Evolutionary conservation across 73 alveolate species (phyloP).

Genomic region (Uronychia binucleata): DNA sequence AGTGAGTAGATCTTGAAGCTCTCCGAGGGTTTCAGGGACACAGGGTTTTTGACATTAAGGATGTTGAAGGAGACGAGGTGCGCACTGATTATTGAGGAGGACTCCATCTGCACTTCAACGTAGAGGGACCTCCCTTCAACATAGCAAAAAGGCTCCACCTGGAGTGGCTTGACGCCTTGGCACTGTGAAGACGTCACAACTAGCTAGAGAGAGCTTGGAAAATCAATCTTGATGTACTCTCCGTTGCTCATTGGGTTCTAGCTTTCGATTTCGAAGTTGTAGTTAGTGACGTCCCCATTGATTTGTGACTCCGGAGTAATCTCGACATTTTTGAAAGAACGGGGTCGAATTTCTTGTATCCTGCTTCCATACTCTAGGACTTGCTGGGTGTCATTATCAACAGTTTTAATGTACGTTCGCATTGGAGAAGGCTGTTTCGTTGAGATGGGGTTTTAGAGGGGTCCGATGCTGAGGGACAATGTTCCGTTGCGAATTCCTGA

Average conservation of each 20-base stretch:
- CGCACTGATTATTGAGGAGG: neutral
- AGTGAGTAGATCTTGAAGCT: neutral
- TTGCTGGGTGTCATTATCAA: neutral
- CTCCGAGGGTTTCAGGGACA: neutral
- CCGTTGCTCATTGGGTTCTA: neutral
- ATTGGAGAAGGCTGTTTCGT: neutral
- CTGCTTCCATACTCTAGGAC: neutral
- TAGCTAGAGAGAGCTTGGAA: neutral
- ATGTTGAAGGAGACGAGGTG: neutral
- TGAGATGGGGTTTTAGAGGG: neutral
- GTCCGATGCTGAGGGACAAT: neutral
- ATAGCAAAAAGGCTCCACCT: neutral
- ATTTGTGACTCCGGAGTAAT: neutral
- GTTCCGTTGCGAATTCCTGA: neutral
- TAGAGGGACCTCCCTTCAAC: neutral
- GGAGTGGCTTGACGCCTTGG: neutral
- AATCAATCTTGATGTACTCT: neutral
- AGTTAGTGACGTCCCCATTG: neutral
- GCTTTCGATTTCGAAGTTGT: neutral
- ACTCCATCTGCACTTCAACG: neutral
- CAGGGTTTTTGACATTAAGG: neutral
- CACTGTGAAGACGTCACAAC: neutral
- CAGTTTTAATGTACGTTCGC: neutral
- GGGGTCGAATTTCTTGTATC: neutral
- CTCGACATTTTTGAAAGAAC: neutral